A percentile compares a stretch with the other conserved stretches of the same genome.
Evolutionary conservation across 176 grass and related monocot species (phyloP).

Genomic region (Musa schizocarpa): DNA sequence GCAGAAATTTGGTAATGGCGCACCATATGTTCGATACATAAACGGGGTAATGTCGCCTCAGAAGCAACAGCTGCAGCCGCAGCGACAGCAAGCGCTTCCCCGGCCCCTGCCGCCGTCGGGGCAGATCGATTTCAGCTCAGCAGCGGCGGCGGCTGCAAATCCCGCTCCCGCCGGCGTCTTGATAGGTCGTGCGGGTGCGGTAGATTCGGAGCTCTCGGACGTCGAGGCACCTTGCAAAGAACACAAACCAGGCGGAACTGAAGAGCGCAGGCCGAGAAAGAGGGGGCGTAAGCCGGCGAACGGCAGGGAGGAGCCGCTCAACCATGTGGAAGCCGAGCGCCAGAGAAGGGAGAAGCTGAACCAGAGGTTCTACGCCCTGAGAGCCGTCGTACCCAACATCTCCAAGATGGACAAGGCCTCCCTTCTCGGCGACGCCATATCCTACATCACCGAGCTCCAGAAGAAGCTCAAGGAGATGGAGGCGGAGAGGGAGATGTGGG

Average conservation of each 20-base stretch:
- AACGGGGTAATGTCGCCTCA: background rate
- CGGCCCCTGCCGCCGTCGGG: background rate
- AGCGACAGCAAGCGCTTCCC: background rate
- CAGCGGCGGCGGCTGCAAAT: background rate
- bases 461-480: slow-evolving; percentile 21
- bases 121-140: slow-evolving; percentile 14
- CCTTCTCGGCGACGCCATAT: slow-evolving; percentile 19
- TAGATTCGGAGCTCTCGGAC: slow-evolving; percentile 10
- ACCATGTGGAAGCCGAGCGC: slow-evolving; percentile 21
- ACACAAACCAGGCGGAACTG: background rate
- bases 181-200: background rate
- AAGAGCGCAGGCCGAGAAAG: slow-evolving; percentile 14
- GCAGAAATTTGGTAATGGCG: slow-evolving; percentile 5
- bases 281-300: slow-evolving; percentile 19
- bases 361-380: slow-evolving; percentile 19
- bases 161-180: background rate
- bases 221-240: slow-evolving; percentile 12
- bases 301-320: slow-evolving; percentile 17
- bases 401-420: slow-evolving; percentile 26
- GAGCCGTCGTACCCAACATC: slow-evolving; percentile 22
- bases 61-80: slow-evolving; percentile 1
- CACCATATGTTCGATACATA: background rate
- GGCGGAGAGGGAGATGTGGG: slow-evolving; percentile 12
- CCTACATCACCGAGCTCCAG: slow-evolving; percentile 19
- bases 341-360: slow-evolving; percentile 23